Base-by-base conservation (phyloP, 768 basidiomycete species). In the Rubroboletus pulcherrimus region DNA sequence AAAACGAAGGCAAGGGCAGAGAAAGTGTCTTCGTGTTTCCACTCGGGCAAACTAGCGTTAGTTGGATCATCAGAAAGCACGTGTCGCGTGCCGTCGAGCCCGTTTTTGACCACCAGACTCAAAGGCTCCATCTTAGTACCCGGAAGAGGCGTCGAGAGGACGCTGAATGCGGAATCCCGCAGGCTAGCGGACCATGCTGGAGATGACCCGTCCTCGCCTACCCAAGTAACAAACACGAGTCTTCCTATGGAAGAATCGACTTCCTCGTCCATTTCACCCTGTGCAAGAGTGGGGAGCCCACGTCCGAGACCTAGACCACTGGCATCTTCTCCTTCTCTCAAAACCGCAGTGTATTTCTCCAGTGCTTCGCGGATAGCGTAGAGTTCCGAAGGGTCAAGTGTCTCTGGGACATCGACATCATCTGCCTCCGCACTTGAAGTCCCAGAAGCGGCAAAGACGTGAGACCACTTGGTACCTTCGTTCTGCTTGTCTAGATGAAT, bases 1-100 rank as follows among this genome's bases (percentile, higher is more conserved):
- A 99, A 77, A 39, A 99, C 96, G 67, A 98, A 99, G 1, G 93
- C 82, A 26, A 99, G 80, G 0, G 94, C 96, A 19, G 89, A 85
- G 70, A 84, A 94, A 0, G 96, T 98, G n/a, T 84, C 78, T 5
- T 73, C 73, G 69, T 99, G 96, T 49, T 64, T 76, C 93, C 91
- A 96, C 31, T 55, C 57, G 7, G 79, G 73, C 54, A 61, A 49
- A 30, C 33, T n/a, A 15, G 37, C 50, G 4, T 56, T 44, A 19
- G 56, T 61, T 44, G 15, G 68, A 33, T 53, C 62, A 53, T 54
- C 58, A 42, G 72, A 68, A 30, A 89, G 72, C 7, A 77, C 65
- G 70, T 85, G 87, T 40, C 86, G 73, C 2, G 81, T 75, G 4
- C 90, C 90, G 64, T 94, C 91, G 42, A 93, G 74, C 63, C 84